Evolutionary conservation across 2,329 filamentous ascomycete genomes (phyloP).

Genomic region (Aspergillus chevalieri): DNA sequence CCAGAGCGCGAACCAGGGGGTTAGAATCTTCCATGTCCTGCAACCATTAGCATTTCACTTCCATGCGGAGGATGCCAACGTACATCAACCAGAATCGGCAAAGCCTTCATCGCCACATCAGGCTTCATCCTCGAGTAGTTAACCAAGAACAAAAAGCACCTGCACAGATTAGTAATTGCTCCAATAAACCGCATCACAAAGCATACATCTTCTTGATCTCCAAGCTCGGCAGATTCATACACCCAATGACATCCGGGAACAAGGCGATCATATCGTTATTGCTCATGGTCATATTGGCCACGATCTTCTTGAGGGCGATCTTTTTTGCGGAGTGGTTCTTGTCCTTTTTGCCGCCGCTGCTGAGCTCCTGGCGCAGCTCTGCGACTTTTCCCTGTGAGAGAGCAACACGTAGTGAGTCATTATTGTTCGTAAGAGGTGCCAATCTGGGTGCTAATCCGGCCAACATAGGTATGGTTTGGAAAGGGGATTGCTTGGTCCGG

Average conservation of each 20-base stretch:
- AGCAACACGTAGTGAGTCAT: slow-evolving; percentile 24
- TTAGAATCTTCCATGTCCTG: slow-evolving; percentile 92
- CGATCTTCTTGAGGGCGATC: slow-evolving; percentile 98
- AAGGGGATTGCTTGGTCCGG: background rate
- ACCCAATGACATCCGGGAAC: slow-evolving; percentile 89
- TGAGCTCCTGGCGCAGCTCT: slow-evolving; percentile 89
- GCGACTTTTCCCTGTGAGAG: slow-evolving; percentile 88
- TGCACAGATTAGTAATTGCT: slow-evolving; percentile 33
- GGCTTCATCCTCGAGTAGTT: slow-evolving; percentile 95
- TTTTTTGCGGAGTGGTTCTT: slow-evolving; percentile 94
- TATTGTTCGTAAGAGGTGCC: slow-evolving; percentile 1
- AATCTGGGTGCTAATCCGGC: background rate
- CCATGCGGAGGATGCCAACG: slow-evolving; percentile 17
- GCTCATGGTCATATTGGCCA: slow-evolving; percentile 99
- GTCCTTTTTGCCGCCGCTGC: slow-evolving; percentile 92
- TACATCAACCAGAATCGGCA: slow-evolving; percentile 78
- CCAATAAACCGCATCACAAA: background rate
- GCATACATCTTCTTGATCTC: slow-evolving; percentile 98
- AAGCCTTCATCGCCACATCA: slow-evolving; percentile 85
- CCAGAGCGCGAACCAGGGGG: slow-evolving; percentile 83
- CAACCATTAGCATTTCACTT: background rate
- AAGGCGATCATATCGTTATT: slow-evolving; percentile 99
- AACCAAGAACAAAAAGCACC: slow-evolving; percentile 96
- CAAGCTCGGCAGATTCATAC: slow-evolving; percentile 89
- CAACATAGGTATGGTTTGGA: background rate